Evolutionary conservation across 768 basidiomycete genomes (phyloP), one percentile per base, ranked within the genome.

Genomic region (Lactarius evosmus): DNA sequence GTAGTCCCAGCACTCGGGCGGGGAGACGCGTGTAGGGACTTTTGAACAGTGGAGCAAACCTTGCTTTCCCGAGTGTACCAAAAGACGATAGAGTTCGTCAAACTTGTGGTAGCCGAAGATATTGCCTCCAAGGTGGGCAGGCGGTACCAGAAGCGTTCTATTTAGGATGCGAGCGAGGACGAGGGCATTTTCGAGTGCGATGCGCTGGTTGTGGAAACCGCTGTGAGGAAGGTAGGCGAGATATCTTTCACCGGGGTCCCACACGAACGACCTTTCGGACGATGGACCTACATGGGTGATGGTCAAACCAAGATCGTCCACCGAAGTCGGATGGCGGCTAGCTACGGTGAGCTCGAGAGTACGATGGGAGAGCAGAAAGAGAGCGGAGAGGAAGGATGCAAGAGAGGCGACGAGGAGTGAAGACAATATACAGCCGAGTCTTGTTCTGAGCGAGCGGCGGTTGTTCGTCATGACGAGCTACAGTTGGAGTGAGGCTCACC

Each of bases 161-260:
- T 88, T 86, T 63, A 91, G 81, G 33, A 88, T 72, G 63, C 75
- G 78, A 1, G 91, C 80, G 56, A 93, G 81, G n/a, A 86, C 78
- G 22, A 93, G 80, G 3, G 89, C 92, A 69, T 94, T 94, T 75
- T 93, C 89, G 65, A 94, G 81, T 19, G 89, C 86, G 67, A 94
- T 91, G 36, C 91, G 86, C 75, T 93, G 90, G 73, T 91, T 93
- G 74, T 93, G 89, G 67, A 90, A 88, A 3, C 90, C 89, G 66
- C 88, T 90, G 72, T 93, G 91, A 14, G 91, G 91, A 22, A 93
- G 78, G 72, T 91, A 93, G 22, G 89, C 79, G 22, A 94, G 74
- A 72, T 82, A 93, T 58, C 72, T 76, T 65, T 78, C 78, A 22
- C 73, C 76, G 14, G 62, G 57, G 17, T 57, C 49, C 54, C 63